Evolutionary conservation across 148 eudicot genomes (phyloP), one percentile per base, ranked within the genome.

Genomic region (Heliosperma pusillum): DNA sequence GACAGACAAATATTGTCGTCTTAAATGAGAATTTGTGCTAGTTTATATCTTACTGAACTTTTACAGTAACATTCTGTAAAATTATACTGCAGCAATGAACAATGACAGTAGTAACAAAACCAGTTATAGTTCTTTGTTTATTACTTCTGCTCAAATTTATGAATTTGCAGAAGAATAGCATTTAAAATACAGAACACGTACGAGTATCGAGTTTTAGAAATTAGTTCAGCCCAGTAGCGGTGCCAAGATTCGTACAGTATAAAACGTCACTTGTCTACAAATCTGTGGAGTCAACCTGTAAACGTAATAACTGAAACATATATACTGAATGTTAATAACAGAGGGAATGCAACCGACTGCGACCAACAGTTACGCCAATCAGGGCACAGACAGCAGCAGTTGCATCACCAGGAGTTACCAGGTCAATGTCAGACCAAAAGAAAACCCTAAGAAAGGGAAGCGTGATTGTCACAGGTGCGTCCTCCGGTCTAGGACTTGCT

Each of bases 401-500:
- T 2, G 83, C 93, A 20, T 77, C 92, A 47, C 97, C 98, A 56
- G 79, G 80, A 16, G 75, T 83, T 25, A 85, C 66, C 66, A 84
- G 67, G 55, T 77, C 86, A 40, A 60, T 81, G 7, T 62, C 84
- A 15, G 88, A 82, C 4, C 81, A 71, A n/a, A 93, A 91, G 82
- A 93, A 91, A 78, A 91, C 95, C 17, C 82, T 93, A 15, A 83
- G 97, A 70, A 91, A 93, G 76, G 97, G 97, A 76, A 85, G 74
- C 63, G 98, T 86, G n/a, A 83, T 93, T 17, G 82, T 93, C 81
- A 93, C 98, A 0, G 98, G 98, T 12, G 97, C 98, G 70, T 93
- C 98, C 20, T 93, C 98, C 0, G 98, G 98, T 4, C 73, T 93
- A 25, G 98, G 98, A 26, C 91, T 91, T 3, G 93, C 98, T 57